Base-by-base conservation (phyloP, 2,329 filamentous ascomycete genomes). In the Xylariomycetidae sp. region DNA sequence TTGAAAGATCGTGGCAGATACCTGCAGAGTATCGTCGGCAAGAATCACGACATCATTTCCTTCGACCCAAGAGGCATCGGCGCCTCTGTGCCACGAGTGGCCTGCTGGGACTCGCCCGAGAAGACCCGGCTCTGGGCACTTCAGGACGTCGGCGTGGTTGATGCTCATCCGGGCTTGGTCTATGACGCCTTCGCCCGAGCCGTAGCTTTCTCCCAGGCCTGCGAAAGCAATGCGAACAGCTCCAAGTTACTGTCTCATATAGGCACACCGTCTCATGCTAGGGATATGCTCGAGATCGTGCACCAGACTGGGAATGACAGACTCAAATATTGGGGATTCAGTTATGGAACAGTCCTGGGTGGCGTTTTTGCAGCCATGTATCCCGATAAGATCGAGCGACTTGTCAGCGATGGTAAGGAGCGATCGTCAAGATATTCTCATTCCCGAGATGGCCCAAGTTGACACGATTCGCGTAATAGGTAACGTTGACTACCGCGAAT, bases 401-500 rank as follows among this genome's bases (percentile, higher is more conserved):
- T 76, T 7, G 64, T 74, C 3, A 67, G 69, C 34, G 72, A 76
- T 39, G 69, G 67, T 66, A 38, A 53, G 62, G 40, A n/a, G n/a
- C n/a, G n/a, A n/a, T n/a, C n/a, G n/a, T n/a, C n/a, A n/a, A n/a
- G n/a, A n/a, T n/a, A n/a, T n/a, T n/a, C n/a, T n/a, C n/a, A n/a
- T n/a, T n/a, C n/a, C n/a, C n/a, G 10, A 33, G 25, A 2, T 16
- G 5, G 15, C 20, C n/a, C 16, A 9, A 15, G 19, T 3, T 25
- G 6, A 11, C 25, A 27, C 4, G 16, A 45, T 47, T n/a, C 11
- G 38, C 5, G 4, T 15, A 11, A 25, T 32, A 55, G 52, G 69
- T 16, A 72, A 72, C 30, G 67, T 70, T 11, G 68, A 72, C 42
- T 72, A 77, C 42, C 64, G 69, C 25, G 72, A 74, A 45, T 77